Conservation (phyloP, 2,329 filamentous ascomycete species). For the Tolypocladium sp. region DNA sequence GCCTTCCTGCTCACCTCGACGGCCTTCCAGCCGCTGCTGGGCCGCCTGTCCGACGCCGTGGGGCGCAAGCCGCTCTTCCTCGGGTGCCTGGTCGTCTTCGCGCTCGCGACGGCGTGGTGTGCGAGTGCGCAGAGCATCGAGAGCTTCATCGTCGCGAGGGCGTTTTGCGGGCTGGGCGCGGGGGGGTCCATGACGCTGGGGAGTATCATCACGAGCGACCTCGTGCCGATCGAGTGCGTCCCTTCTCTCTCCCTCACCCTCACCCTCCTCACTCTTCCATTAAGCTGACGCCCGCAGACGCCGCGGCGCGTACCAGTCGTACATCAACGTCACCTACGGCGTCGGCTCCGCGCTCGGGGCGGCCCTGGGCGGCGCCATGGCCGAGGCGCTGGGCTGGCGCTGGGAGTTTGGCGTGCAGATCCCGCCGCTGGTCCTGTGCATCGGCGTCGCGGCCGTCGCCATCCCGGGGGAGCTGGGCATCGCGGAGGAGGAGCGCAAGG, state of each 20-base stretch:
- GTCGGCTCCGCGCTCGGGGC: constrained; percentile 51
- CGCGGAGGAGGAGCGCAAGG: constrained; percentile 31
- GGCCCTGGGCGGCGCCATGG: constrained; percentile 60
- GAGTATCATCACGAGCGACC: constrained; percentile 62
- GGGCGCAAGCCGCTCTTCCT: constrained; percentile 61
- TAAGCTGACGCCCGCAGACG: constrained; percentile 15
- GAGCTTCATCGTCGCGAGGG: constrained; percentile 62
- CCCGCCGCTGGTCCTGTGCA: constrained; percentile 36
- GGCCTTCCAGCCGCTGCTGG: constrained; percentile 66
- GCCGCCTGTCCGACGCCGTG: constrained; percentile 64
- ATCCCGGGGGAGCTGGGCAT: constrained; percentile 46
- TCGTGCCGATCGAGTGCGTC: constrained; percentile 61
- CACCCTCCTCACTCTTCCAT: background rate
- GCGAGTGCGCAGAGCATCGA: constrained; percentile 56
- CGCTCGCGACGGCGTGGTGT: constrained; percentile 59
- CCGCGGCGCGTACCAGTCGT: constrained; percentile 64
- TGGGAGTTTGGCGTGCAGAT: constrained; percentile 62
- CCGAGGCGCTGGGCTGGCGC: constrained; percentile 63
- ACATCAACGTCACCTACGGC: constrained; percentile 58
- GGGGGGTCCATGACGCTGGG: constrained; percentile 62
- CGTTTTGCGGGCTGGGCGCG: constrained; percentile 63
- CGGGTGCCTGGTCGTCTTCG: constrained; percentile 52
- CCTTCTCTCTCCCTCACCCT: background rate
- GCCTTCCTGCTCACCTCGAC: constrained; percentile 71
- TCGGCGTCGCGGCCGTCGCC: constrained; percentile 33